These are phyloP conservation scores for Stemphylium vesicarium DNA, from an alignment of 2,329 filamentous ascomycete genomes.

Conservation along the genomic window DNA sequence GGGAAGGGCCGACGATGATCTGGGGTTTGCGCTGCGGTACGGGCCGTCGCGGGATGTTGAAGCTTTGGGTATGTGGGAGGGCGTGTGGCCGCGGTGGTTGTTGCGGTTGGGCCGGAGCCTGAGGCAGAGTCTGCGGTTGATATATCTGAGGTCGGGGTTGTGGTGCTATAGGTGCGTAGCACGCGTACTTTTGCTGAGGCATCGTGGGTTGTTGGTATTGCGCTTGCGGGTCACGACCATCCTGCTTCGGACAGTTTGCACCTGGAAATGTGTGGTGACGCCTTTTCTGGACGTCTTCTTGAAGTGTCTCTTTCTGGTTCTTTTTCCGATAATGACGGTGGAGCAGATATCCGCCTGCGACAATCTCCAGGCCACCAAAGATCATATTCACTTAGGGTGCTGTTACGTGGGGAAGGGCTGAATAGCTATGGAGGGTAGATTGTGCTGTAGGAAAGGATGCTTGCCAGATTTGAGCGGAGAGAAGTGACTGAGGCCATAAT, in stretches of 20 bases:
- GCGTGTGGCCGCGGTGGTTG: slow-evolving; percentile 24
- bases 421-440: neutral
- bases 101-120: slow-evolving; percentile 17
- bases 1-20: slow-evolving; percentile 37
- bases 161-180: slow-evolving; percentile 21
- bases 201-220: slow-evolving; percentile 20
- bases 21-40: slow-evolving; percentile 32
- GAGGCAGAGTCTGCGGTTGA: slow-evolving; percentile 12
- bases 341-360: slow-evolving; percentile 44
- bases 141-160: slow-evolving; percentile 7
- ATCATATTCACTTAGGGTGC: slow-evolving; percentile 36
- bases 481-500: slow-evolving; percentile 29
- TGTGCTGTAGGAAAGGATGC: neutral
- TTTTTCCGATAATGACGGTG: slow-evolving; percentile 47
- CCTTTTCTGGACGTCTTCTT: slow-evolving; percentile 33
- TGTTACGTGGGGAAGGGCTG: neutral
- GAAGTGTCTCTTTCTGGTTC: slow-evolving; percentile 37
- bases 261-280: slow-evolving; percentile 41
- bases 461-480: neutral
- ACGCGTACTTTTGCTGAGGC: slow-evolving; percentile 37
- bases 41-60: slow-evolving; percentile 38
- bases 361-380: slow-evolving; percentile 48
- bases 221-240: slow-evolving; percentile 15
- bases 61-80: slow-evolving; percentile 29
- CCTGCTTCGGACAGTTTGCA: slow-evolving; percentile 27